A percentile compares a stretch with the other conserved stretches of the same genome.
phyloP scores from a whole-genome alignment of 176 grass and related monocot genomes.

The Microstegium vimineum region DNA sequence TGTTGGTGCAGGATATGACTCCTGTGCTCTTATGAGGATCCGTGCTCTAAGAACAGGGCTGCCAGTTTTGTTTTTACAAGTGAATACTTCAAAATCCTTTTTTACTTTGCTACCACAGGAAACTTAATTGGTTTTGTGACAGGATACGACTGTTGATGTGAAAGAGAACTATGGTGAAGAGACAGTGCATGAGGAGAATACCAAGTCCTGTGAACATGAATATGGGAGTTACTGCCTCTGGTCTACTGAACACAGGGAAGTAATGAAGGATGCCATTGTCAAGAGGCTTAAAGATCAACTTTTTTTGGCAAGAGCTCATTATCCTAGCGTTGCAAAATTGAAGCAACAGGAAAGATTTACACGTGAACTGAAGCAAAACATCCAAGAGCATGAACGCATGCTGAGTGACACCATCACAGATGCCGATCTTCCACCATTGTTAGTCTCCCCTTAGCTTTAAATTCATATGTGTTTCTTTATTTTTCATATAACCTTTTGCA shows the following conservation, averaged over 20 bases:
- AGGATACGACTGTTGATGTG: constrained; percentile 4
- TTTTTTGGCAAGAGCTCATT: constrained; percentile 74
- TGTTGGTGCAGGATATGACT: background rate
- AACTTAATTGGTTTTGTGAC: background rate
- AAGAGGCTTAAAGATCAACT: constrained; percentile 77
- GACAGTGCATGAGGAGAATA: background rate
- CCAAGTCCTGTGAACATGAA: constrained; percentile 61
- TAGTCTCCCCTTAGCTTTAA: too few relatives aligned
- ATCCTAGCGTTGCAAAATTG: constrained; percentile 56
- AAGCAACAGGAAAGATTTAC: constrained; percentile 55
- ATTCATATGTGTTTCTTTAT: background rate
- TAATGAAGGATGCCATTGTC: constrained; percentile 60
- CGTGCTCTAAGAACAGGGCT: background rate
- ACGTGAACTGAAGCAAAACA: constrained; percentile 64
- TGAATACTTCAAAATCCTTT: too few relatives aligned
- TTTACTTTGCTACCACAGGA: too few relatives aligned
- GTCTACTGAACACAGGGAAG: constrained; percentile 70
- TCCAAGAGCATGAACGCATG: constrained; percentile 85
- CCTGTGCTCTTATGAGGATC: background rate
- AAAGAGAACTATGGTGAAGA: constrained; percentile 22
- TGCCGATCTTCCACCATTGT: constrained; percentile 47
- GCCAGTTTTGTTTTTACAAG: too few relatives aligned
- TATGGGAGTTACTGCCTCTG: constrained; percentile 81
- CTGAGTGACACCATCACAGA: constrained; percentile 69
- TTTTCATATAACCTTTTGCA: background rate